Percentiles rank a stretch among this genome's conserved stretches.
Conservation (phyloP, 179 eudicot species). For the Spergularia azorica region DNA sequence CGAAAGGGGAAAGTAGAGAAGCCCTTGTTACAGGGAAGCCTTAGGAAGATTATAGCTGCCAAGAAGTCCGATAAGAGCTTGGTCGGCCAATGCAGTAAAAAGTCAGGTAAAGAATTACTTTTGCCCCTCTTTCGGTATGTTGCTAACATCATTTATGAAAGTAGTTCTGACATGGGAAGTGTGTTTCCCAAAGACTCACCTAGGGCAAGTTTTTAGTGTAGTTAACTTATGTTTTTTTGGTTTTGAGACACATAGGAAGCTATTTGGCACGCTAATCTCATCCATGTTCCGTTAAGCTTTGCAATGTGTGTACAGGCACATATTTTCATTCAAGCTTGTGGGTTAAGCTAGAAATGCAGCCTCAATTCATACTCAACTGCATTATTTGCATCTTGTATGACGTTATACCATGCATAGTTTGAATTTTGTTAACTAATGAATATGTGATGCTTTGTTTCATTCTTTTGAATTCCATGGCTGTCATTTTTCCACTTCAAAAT, state of each 20-base stretch:
- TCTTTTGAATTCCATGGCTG: background rate
- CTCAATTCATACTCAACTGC: background rate
- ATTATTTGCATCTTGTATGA: background rate
- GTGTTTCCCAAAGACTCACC: background rate
- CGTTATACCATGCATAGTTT: background rate
- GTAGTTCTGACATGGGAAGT: background rate
- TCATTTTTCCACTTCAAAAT: background rate
- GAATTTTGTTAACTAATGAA: background rate
- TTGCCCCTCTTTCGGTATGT: background rate
- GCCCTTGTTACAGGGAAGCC: slow-evolving; percentile 12
- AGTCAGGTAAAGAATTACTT: slow-evolving; percentile 12
- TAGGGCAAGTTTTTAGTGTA: background rate
- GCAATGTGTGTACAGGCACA: background rate
- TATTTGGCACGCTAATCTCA: background rate
- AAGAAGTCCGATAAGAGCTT: slow-evolving; percentile 26
- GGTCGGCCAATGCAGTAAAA: slow-evolving; percentile 15
- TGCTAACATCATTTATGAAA: background rate
- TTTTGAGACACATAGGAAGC: background rate
- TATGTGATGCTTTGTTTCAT: background rate
- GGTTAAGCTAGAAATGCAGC: background rate
- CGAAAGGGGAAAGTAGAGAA: slow-evolving; percentile 12
- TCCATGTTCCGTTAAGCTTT: background rate
- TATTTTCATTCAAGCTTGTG: background rate
- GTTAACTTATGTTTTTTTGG: background rate
- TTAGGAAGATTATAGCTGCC: slow-evolving; percentile 16